Evolutionary conservation across 2,329 filamentous ascomycete genomes (phyloP), one percentile per base, ranked within the genome.

Genomic region (Diaporthe capsici): DNA sequence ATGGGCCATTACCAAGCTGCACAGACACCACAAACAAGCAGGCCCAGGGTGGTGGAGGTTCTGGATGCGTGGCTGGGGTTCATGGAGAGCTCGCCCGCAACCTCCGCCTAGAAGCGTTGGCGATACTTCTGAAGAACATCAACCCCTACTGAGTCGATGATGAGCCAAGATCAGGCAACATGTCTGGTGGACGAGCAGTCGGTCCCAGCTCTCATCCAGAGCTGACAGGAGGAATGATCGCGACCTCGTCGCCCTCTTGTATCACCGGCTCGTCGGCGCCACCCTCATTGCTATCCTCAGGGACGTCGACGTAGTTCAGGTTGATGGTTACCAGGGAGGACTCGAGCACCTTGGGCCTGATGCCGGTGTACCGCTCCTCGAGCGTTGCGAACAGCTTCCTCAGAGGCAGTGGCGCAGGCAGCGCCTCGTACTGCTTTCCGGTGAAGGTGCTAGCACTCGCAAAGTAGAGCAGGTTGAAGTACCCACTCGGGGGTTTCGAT

Each of bases 201-300:
- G 28, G 55, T 37, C 55, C n/a, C n/a, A 31, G 47, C 20, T 44
- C 20, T 88, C 84, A 97, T 6, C 95, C 95, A 51, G 95, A 95
- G 87, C 95, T 97, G 78, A 97, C 95, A 13, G 95, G 95, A 47
- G 95, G 95, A 75, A 97, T 96, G 49, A 97, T 93, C 57, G 94
- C 95, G 73, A 97, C 94, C 85, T 97, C 95, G 81, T 97, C 95
- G 39, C 93, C 94, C 77, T 91, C 91, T 71, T 91, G 85, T 75
- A 97, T 93, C 74, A 90, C 82, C 37, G 87, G 79, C 22, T 85
- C 85, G 12, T 82, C 81, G 22, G 80, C 81, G 25, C 85, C 85
- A 63, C 84, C 84, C 17, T 83, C 83, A 25, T 83, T 83, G 44
- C 84, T 84, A 55, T 87, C 87, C 7, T 87, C 86, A 15, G 89